phyloP scores from a whole-genome alignment of 768 basidiomycete genomes.

The Clavulina sp. region DNA sequence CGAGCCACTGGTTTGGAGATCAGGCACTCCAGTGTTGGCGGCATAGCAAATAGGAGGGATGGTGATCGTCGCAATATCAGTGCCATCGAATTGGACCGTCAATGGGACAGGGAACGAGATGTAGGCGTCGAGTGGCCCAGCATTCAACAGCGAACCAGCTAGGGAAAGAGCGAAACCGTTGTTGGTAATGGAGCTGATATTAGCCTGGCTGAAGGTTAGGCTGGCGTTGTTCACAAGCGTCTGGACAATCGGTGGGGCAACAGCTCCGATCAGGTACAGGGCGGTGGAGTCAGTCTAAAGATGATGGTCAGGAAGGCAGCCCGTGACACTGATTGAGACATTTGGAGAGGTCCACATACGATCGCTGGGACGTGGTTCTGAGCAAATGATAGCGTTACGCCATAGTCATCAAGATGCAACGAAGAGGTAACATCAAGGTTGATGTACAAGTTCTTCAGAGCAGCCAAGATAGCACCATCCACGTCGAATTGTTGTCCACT shows the following conservation, averaged over 20 bases:
- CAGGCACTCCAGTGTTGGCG: constrained; percentile 47
- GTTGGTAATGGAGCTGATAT: constrained; percentile 30
- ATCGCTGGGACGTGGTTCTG: constrained; percentile 39
- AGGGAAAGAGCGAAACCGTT: constrained; percentile 46
- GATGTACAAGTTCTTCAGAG: constrained; percentile 41
- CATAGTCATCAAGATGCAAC: constrained; percentile 51
- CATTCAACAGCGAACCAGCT: constrained; percentile 11
- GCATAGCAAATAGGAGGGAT: constrained; percentile 20
- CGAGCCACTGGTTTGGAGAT: constrained; percentile 27
- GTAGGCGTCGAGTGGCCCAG: neutral
- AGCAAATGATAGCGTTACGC: constrained; percentile 10
- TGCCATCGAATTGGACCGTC: neutral
- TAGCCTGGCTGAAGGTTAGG: constrained; percentile 17
- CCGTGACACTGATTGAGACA: neutral
- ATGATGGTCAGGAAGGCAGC: constrained; percentile 16
- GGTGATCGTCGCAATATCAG: neutral
- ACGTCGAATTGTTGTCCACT: constrained; percentile 54
- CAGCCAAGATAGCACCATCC: constrained; percentile 39
- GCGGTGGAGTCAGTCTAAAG: constrained; percentile 41
- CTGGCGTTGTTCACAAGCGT: constrained; percentile 39
- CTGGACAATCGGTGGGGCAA: constrained; percentile 49
- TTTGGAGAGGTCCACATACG: constrained; percentile 11
- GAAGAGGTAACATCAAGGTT: constrained; percentile 36
- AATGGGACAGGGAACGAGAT: neutral
- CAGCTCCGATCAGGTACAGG: constrained; percentile 51